These are phyloP conservation scores for Metschnikowia lunata DNA, from an alignment of 805 yeast species.

Conservation along the genomic window DNA sequence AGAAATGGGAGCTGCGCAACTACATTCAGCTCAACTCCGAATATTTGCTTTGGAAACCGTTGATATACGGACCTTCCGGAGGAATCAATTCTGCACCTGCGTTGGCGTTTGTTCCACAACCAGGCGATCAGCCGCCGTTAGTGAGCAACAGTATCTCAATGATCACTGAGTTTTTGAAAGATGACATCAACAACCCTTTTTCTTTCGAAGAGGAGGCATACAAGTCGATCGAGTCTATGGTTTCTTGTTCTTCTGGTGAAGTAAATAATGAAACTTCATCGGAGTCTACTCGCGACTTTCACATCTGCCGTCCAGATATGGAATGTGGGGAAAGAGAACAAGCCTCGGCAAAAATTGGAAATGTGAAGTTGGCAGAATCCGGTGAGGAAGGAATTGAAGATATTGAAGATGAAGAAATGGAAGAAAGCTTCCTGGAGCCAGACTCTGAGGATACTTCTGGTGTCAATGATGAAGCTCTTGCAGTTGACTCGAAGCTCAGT, in stretches of 20 bases:
- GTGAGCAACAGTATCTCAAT: conserved; percentile 50
- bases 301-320: conserved; percentile 14
- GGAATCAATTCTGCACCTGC: conserved; percentile 68
- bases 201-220: conserved; percentile 54
- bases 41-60: conserved; percentile 72
- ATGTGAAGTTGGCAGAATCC: conserved; percentile 8
- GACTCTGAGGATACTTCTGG: conserved; percentile 9
- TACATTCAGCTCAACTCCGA: conserved; percentile 50
- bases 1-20: conserved; percentile 50
- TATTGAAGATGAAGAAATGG: conserved; percentile 3
- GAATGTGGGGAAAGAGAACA: conserved; percentile 3
- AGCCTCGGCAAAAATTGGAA: conserved; percentile 1
- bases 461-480: conserved; percentile 5
- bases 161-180: conserved; percentile 57
- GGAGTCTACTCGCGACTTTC: neutral
- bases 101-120: conserved; percentile 19
- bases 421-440: conserved; percentile 4
- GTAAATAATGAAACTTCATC: too few species aligned
- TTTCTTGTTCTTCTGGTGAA: too few species aligned
- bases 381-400: neutral
- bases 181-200: conserved; percentile 63
- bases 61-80: conserved; percentile 80
- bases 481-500: conserved; percentile 2
- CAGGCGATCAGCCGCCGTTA: conserved; percentile 9
- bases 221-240: conserved; percentile 36